Evolutionary conservation across 2,329 filamentous ascomycete genomes (phyloP).

Genomic region (Emmonsia crescens): DNA sequence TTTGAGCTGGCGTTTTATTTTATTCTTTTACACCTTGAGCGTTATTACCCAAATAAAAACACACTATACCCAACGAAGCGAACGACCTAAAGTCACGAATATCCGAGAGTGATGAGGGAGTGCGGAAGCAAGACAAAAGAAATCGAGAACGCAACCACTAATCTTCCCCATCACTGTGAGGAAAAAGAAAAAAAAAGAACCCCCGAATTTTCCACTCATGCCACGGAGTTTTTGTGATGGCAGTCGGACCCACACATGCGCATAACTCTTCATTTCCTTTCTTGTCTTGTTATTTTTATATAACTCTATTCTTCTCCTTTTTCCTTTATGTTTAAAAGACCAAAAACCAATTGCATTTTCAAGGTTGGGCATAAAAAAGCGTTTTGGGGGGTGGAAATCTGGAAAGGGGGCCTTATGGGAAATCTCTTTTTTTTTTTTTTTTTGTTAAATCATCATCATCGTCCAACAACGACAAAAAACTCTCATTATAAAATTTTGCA

Average conservation of each 20-base stretch:
- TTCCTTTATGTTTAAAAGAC: neutral
- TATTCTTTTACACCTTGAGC: constrained; percentile 1
- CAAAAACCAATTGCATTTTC: neutral
- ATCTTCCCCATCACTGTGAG: neutral
- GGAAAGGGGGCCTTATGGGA: neutral
- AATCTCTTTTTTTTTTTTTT: neutral
- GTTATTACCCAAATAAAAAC: neutral
- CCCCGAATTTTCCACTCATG: neutral
- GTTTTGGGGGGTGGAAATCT: neutral
- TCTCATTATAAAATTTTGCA: neutral
- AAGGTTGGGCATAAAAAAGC: neutral
- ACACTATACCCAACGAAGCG: neutral
- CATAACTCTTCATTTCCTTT: neutral
- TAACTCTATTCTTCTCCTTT: neutral
- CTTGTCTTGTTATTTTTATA: neutral
- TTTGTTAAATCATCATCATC: neutral
- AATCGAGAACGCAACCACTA: neutral
- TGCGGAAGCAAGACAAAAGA: neutral
- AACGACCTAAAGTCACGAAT: neutral
- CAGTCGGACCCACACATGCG: neutral
- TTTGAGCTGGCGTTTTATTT: constrained; percentile 4
- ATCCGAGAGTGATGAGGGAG: neutral
- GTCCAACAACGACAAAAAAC: neutral
- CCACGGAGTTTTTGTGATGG: neutral
- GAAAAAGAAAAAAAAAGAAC: neutral